Conservation (phyloP, 495 filamentous ascomycete species). For the Bacidia gigantensis region DNA sequence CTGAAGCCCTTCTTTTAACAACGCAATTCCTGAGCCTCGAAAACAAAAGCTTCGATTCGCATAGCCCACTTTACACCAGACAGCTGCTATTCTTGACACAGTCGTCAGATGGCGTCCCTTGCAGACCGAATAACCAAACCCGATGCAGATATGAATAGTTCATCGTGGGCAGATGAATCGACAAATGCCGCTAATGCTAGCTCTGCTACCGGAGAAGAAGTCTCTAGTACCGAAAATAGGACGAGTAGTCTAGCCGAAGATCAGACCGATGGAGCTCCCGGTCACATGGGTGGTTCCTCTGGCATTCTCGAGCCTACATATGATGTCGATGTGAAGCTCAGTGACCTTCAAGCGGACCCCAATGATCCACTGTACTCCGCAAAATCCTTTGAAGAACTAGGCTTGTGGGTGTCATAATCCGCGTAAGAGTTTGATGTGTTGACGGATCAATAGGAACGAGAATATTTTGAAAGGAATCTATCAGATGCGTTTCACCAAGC, state of each 20-base stretch:
- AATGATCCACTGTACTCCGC: conserved; percentile 79
- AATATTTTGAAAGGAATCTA: conserved; percentile 50
- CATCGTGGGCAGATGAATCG: conserved; percentile 14
- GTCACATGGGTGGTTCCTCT: conserved; percentile 28
- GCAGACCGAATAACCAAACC: conserved; percentile 49
- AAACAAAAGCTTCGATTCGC: too few species aligned
- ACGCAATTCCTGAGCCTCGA: too few species aligned
- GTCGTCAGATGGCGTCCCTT: conserved; percentile 31
- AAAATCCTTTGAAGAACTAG: conserved; percentile 72
- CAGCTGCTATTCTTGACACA: too few species aligned
- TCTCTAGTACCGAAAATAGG: conserved; percentile 15
- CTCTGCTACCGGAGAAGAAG: conserved; percentile 7
- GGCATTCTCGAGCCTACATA: conserved; percentile 60
- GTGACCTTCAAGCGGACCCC: conserved; percentile 69
- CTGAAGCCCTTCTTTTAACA: too few species aligned
- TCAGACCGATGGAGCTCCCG: conserved; percentile 41
- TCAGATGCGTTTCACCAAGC: conserved; percentile 81
- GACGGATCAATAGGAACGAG: conserved; percentile 23
- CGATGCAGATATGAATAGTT: conserved; percentile 19
- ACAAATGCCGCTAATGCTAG: conserved; percentile 7
- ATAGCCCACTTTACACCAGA: too few species aligned
- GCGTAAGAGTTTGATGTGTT: neutral
- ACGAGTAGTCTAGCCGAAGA: conserved; percentile 19
- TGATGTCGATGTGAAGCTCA: conserved; percentile 76
- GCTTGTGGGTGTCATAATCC: conserved; percentile 45